Base-by-base conservation (phyloP, 129 eudicot species). In the Cynara cardunculus region DNA sequence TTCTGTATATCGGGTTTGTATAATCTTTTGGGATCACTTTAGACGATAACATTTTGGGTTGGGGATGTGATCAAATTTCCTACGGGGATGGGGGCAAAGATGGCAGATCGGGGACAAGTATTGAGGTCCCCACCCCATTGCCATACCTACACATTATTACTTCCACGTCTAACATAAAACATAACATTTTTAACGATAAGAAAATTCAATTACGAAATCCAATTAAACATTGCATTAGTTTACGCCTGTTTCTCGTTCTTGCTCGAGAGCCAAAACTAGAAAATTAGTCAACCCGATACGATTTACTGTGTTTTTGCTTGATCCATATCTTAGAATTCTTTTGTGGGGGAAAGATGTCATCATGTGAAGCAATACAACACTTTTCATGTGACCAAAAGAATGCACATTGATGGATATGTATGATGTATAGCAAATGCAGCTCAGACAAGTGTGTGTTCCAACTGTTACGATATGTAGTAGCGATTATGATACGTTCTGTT, bases 321-420 rank as follows among this genome's bases (percentile, higher is more conserved):
- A 67, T 76, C 69, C 62, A 49, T 49, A 49, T 62, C 34, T 22
- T 74, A 35, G 22, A 81, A 30, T 37, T 66, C 19, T 49, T 77
- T 71, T 61, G 21, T 5, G 44, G 22, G 1, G 32, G 41, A 39
- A 71, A 83, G 82, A 77, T 71, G 49, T 73, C 85, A 82, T 82
- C 81, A 82, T 76, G 81, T 82, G 85, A 83, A 76, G 8, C 67
- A 35, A 69, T 14, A 5, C 41, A 69, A 49, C 10, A 49, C 77
- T 82, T 69, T 69, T 82, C 81, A 82, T 34, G 81, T 82, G 85
- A 82, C 85, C 72, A 82, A 82, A 82, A 76, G 77, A 82, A 70
- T 76, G 80, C 85, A 81, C 71, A 66, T 64, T 27, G 74, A 72
- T 71, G 26, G 61, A 32, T 70, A 32, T n/a, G n/a, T 70, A 21